Evolutionary conservation across 495 filamentous ascomycete species (phyloP).

Genomic region (Articulospora tetracladia): DNA sequence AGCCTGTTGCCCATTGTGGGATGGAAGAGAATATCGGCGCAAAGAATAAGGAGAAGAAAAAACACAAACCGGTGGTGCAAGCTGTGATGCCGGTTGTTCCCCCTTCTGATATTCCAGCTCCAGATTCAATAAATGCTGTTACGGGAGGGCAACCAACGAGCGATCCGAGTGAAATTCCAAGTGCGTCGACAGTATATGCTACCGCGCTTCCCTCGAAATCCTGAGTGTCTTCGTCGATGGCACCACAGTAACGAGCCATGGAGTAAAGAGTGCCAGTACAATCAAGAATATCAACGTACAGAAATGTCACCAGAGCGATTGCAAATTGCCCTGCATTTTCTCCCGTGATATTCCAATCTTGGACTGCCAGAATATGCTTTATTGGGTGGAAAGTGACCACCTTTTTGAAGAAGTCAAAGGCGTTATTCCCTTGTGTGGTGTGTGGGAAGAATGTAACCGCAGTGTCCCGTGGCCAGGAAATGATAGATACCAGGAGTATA

Average conservation of each 20-base stretch:
- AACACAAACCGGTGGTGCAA: conserved; percentile 70
- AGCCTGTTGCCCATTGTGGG: conserved; percentile 79
- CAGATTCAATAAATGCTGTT: conserved; percentile 79
- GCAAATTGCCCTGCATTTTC: conserved; percentile 64
- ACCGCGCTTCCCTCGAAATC: conserved; percentile 78
- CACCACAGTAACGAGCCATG: conserved; percentile 74
- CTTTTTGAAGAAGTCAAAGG: conserved; percentile 80
- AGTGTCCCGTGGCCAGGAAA: conserved; percentile 75
- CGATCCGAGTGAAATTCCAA: conserved; percentile 72
- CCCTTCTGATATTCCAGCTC: conserved; percentile 80
- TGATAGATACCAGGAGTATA: conserved; percentile 76
- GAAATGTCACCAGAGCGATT: conserved; percentile 75
- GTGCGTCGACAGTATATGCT: conserved; percentile 75
- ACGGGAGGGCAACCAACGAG: conserved; percentile 72
- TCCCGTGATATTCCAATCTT: conserved; percentile 62
- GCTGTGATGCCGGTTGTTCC: conserved; percentile 79
- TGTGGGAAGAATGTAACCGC: conserved; percentile 76
- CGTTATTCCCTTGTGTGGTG: conserved; percentile 55
- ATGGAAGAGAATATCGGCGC: conserved; percentile 83
- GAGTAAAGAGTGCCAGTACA: conserved; percentile 75
- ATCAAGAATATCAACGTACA: conserved; percentile 82
- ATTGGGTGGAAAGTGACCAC: conserved; percentile 79
- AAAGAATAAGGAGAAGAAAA: conserved; percentile 85
- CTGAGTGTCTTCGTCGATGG: conserved; percentile 66
- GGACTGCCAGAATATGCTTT: conserved; percentile 55